phyloP scores from a whole-genome alignment of 2,329 filamentous ascomycete species.

The Penicillium janthinellum region DNA sequence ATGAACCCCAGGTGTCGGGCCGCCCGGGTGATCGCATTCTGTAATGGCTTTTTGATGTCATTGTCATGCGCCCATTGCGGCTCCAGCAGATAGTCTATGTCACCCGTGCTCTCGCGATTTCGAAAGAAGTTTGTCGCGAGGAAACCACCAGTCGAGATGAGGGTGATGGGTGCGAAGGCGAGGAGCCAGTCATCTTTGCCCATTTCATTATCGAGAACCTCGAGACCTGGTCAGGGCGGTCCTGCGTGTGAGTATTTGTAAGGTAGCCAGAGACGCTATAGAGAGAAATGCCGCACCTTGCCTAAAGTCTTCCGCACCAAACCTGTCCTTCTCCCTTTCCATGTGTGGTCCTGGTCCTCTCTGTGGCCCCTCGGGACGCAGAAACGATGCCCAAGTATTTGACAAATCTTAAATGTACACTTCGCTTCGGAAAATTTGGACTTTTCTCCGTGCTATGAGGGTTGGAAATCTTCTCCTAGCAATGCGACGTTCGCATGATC shows the following conservation, averaged over 20 bases:
- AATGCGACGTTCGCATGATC: slow-evolving; percentile 2
- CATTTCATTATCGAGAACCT: slow-evolving; percentile 34
- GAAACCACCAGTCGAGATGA: slow-evolving; percentile 36
- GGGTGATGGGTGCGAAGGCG: slow-evolving; percentile 37
- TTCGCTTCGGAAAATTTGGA: not conserved
- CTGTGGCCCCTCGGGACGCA: not conserved
- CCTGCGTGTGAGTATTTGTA: not conserved
- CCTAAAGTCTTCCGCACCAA: slow-evolving; percentile 15
- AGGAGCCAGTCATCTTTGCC: slow-evolving; percentile 32
- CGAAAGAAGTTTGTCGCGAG: slow-evolving; percentile 34
- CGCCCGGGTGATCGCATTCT: slow-evolving; percentile 27
- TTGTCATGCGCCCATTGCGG: slow-evolving; percentile 36
- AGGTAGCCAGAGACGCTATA: not conserved
- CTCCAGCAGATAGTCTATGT: slow-evolving; percentile 38
- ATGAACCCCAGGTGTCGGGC: slow-evolving; percentile 25
- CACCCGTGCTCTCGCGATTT: slow-evolving; percentile 35
- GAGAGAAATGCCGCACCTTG: slow-evolving; percentile 5
- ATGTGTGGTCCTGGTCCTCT: not conserved
- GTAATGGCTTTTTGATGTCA: slow-evolving; percentile 33
- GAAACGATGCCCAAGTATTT: not conserved
- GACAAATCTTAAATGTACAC: not conserved
- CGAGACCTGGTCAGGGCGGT: slow-evolving; percentile 25
- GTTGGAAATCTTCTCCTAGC: not conserved
- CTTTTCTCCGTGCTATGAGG: not conserved
- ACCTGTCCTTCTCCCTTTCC: slow-evolving; percentile 15